These are phyloP conservation scores for Amphibolis antarctica DNA, from an alignment of 106 monocot species.

Conservation along the genomic window DNA sequence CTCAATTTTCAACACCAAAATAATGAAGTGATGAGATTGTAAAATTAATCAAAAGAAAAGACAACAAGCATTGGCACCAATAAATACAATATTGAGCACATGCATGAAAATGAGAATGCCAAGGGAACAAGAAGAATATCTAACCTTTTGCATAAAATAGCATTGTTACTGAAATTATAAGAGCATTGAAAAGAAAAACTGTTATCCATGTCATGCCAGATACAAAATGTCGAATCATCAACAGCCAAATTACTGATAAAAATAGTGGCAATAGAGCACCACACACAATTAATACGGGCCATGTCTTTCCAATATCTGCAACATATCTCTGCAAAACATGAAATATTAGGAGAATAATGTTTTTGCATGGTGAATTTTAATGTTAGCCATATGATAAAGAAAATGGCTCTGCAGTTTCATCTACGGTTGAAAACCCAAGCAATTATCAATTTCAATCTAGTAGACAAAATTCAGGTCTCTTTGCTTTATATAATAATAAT, in stretches of 20 bases:
- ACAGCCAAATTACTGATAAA: constrained; percentile 77
- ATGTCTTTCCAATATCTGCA: constrained; percentile 92
- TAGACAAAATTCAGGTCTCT: too few species aligned
- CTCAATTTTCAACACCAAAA: too few species aligned
- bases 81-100: not conserved
- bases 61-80: too few species aligned
- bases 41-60: too few species aligned
- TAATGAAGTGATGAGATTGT: too few species aligned
- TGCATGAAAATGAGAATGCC: not conserved
- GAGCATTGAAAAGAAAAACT: constrained; percentile 66
- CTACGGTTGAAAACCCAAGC: too few species aligned
- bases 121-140: not conserved
- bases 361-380: not conserved
- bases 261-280: constrained; percentile 91
- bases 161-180: constrained; percentile 88
- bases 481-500: too few species aligned
- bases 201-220: constrained; percentile 98
- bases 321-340: constrained; percentile 70
- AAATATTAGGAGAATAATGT: not conserved
- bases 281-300: constrained; percentile 97
- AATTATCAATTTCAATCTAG: too few species aligned
- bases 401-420: not conserved
- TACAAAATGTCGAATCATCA: constrained; percentile 94
- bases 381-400: not conserved
- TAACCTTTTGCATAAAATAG: constrained; percentile 89